Conservation (phyloP, 352 stramenopile species). For the Globisporangium rhizosaccharum region DNA sequence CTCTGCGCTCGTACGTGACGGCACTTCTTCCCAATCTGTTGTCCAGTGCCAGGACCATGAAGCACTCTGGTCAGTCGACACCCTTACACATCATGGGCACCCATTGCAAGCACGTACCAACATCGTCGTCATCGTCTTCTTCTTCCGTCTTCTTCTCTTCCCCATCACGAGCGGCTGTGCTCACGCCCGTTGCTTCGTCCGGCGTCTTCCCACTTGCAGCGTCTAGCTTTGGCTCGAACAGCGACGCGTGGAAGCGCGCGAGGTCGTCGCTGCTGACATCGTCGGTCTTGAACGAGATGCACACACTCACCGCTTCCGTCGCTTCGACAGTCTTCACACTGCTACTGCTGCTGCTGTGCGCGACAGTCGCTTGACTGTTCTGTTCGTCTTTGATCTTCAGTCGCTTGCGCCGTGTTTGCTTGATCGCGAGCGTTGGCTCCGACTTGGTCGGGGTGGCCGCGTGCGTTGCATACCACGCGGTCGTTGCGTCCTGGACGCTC, state of each 20-base stretch:
- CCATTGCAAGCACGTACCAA: neutral
- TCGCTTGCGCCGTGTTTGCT: constrained; percentile 25
- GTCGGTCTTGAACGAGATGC: constrained; percentile 41
- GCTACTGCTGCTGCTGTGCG: too few species aligned
- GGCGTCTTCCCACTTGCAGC: neutral
- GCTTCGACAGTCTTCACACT: neutral
- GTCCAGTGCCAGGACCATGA: too few species aligned
- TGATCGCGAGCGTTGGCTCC: constrained; percentile 42
- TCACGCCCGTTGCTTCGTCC: neutral
- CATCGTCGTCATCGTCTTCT: neutral
- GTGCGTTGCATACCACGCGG: constrained; percentile 33
- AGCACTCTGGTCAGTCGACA: too few species aligned
- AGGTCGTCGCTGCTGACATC: constrained; percentile 26
- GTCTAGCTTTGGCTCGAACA: constrained; percentile 14
- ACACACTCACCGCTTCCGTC: constrained; percentile 16
- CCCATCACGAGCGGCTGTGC: neutral
- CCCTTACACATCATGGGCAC: too few species aligned
- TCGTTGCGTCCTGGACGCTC: constrained; percentile 23
- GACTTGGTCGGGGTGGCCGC: constrained; percentile 26
- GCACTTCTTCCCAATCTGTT: too few species aligned
- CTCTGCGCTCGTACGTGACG: too few species aligned
- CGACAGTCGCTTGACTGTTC: too few species aligned
- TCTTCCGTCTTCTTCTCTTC: neutral
- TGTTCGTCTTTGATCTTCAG: constrained; percentile 14
- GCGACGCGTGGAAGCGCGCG: constrained; percentile 31